Base-by-base conservation (phyloP, 2,329 filamentous ascomycete species). In the Nemania diffusa region DNA sequence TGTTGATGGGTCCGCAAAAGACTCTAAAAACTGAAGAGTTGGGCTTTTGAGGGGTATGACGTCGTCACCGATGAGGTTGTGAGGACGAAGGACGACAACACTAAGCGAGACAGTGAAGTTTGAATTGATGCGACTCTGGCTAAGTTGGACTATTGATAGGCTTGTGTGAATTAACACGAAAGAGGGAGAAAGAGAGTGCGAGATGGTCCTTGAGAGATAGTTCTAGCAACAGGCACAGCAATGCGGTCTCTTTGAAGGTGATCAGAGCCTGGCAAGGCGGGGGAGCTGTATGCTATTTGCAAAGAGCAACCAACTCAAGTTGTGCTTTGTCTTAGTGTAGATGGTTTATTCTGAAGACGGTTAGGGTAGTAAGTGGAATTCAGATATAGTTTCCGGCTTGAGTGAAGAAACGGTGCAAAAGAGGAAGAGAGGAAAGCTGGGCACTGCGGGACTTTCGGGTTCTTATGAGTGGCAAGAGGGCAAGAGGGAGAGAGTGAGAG, bases 1-100 rank as follows among this genome's bases (percentile, higher is more conserved):
- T 84, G 74, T 84, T 75, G 82, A 78, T 72, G 80, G 78, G 71
- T 62, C 64, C 61, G 65, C 71, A 65, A 69, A 71, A 59, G 60
- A 65, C 68, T 62, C 70, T 69, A 71, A 72, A 72, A 72, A 69
- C 51, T 65, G 24, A 59, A 58, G 44, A n/a, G 29, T 59, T 64
- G 61, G 62, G 52, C 56, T 69, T 62, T 59, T 32, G 62, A 65
- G 69, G 57, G 62, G 60, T 29, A 48, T 65, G 57, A 64, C 66
- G 70, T 68, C 70, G 68, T 72, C 70, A 73, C 68, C 42, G 58
- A 64, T 58, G 55, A 64, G 56, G 42, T 59, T 13, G 67, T 59
- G 53, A 71, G 63, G 65, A 65, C 68, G 68, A 65, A 68, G 57
- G n/a, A n/a, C n/a, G 61, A 48, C 9, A 55, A 27, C 27, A 53